Percentiles rank a stretch among this genome's conserved stretches.
Conservation (phyloP, 1,139 yeast genomes). For the Pichia sp. region DNA sequence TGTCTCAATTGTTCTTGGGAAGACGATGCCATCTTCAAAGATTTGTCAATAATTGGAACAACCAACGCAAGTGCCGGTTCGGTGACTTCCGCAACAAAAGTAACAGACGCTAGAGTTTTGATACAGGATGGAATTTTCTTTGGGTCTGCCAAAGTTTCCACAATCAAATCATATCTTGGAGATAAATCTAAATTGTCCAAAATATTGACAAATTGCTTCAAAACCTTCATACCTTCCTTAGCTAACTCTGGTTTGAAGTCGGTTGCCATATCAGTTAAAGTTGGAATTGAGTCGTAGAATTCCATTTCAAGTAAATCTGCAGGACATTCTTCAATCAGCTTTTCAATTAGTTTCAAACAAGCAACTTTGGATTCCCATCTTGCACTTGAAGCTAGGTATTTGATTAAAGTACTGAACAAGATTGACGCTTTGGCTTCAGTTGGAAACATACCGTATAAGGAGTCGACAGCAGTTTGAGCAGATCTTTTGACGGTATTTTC, state of each 20-base stretch:
- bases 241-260: conserved; percentile 97
- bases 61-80: conserved; percentile 87
- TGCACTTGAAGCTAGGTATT: conserved; percentile 70
- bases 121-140: conserved; percentile 82
- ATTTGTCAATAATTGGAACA: conserved; percentile 89
- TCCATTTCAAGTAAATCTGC: conserved; percentile 77
- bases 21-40: conserved; percentile 80
- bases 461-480: conserved; percentile 62
- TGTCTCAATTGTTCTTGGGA: conserved; percentile 95
- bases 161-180: conserved; percentile 78
- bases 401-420: conserved; percentile 52
- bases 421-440: conserved; percentile 72
- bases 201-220: conserved; percentile 66
- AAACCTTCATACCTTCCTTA: conserved; percentile 66
- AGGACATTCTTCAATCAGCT: conserved; percentile 71
- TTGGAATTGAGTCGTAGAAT: conserved; percentile 74
- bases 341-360: conserved; percentile 66
- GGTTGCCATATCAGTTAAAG: conserved; percentile 80
- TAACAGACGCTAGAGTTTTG: conserved; percentile 83
- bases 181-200: conserved; percentile 89
- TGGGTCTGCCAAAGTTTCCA: conserved; percentile 86
- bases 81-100: conserved; percentile 97
- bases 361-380: conserved; percentile 91
- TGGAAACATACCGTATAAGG: conserved; percentile 63
- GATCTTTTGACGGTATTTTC: conserved; percentile 81